Evolutionary conservation across 257 asterid genomes (phyloP), one percentile per base, ranked within the genome.

Genomic region (Coffea canephora): DNA sequence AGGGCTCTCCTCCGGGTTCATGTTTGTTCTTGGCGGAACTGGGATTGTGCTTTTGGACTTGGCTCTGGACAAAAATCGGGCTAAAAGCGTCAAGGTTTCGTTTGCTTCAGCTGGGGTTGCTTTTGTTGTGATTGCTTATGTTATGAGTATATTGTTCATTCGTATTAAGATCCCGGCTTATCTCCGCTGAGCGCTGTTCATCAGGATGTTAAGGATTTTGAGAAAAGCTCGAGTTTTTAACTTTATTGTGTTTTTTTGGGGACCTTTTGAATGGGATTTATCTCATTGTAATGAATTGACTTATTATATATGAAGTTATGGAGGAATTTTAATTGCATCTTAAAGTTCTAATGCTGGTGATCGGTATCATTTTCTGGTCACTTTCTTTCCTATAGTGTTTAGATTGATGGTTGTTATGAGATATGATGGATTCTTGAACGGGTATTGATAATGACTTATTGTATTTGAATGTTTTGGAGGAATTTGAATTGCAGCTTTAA

Each of bases 151-250:
- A 95, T 87, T 92, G 41, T 95, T 95, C 81, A 80, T 95, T 85
- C 92, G 97, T 81, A 96, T 96, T 83, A 94, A 96, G 96, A 92
- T 95, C 87, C 97, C 98, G 0, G 93, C 67, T 41, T 96, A 94
- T 77, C 97, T 94, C 80, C 91, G 84, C 36, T 95, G 93, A 95
- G 57, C 25, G 21, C 62, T 15, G 23, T 0, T 69, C 43, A 50
- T 77, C 7, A 48, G 34, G 50, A 25, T 64, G 14, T 64, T n/a
- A n/a, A 57, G 57, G 78, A 23, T 64, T 72, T 11, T 62, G 74
- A 43, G 11, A 2, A n/a, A 70, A 13, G 12, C 2, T 39, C 36
- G 36, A 69, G n/a, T 54, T 69, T 61, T 54, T 0, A 46, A 11
- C 16, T 69, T 69, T 39, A 23, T 1, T 10, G 3, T 69, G 34